Conservation (phyloP, 116 monocot genomes). For the Trichopus zeylanicus region DNA sequence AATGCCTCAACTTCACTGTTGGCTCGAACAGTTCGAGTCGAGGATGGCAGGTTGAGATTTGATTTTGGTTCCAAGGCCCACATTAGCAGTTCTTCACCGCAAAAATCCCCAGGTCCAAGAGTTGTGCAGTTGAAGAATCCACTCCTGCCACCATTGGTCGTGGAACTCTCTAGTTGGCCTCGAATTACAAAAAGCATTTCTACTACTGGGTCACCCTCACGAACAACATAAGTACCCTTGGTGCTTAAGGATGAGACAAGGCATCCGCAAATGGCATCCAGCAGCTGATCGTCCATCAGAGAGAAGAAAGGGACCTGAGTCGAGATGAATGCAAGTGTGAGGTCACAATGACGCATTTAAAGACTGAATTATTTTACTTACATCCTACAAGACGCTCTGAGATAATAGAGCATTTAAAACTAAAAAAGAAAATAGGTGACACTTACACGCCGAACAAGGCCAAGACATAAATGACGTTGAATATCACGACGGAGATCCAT, state of each 20-base stretch:
- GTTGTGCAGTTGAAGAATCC: constrained; percentile 91
- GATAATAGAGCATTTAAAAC: too few species aligned
- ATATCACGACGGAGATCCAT: constrained; percentile 89
- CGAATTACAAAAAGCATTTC: constrained; percentile 94
- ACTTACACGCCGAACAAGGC: constrained; percentile 85
- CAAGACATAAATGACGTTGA: constrained; percentile 80
- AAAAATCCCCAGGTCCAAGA: constrained; percentile 81
- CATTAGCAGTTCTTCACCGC: constrained; percentile 89
- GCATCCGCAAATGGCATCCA: constrained; percentile 87
- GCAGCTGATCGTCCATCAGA: constrained; percentile 85
- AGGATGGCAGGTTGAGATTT: constrained; percentile 57
- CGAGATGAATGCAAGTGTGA: too few species aligned
- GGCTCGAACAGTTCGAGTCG: constrained; percentile 66
- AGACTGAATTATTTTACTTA: not conserved
- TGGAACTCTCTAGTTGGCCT: constrained; percentile 80
- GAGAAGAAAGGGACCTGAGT: constrained; percentile 97
- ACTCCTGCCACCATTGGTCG: constrained; percentile 74
- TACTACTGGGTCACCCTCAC: constrained; percentile 84
- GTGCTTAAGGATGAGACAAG: constrained; percentile 76
- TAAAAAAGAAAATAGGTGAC: not conserved
- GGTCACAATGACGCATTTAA: not conserved
- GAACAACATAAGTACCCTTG: constrained; percentile 62
- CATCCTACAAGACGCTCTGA: not conserved
- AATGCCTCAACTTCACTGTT: constrained; percentile 85
- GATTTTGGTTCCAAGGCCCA: constrained; percentile 82